Evolutionary conservation across 768 basidiomycete genomes (phyloP).

Genomic region (Calocybe indica): DNA sequence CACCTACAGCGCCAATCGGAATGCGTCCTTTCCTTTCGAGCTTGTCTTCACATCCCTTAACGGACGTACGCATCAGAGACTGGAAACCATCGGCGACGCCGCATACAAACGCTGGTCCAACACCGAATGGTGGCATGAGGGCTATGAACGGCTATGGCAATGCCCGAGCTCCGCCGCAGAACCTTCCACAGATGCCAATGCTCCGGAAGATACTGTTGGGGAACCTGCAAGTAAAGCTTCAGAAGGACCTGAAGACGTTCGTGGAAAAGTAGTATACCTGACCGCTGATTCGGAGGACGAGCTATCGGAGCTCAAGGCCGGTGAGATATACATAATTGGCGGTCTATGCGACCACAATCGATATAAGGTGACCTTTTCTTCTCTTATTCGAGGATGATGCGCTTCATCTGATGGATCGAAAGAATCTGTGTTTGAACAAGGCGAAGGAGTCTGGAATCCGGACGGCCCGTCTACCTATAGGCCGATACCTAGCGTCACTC

Average conservation of each 20-base stretch:
- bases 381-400: background rate
- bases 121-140: conserved; percentile 79
- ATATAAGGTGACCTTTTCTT: conserved; percentile 60
- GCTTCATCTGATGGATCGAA: conserved; percentile 5
- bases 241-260: conserved; percentile 12
- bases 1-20: conserved; percentile 83
- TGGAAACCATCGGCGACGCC: conserved; percentile 60
- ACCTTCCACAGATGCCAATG: background rate
- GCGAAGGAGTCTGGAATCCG: conserved; percentile 68
- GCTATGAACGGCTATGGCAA: conserved; percentile 67
- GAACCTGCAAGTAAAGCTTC: conserved; percentile 1
- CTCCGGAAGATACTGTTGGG: background rate
- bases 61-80: conserved; percentile 58
- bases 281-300: conserved; percentile 92
- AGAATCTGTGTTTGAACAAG: conserved; percentile 90
- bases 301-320: conserved; percentile 72
- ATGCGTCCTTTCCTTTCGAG: conserved; percentile 61
- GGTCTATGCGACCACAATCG: conserved; percentile 96
- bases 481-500: conserved; percentile 79
- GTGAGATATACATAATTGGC: conserved; percentile 91
- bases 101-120: conserved; percentile 76
- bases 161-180: conserved; percentile 8
- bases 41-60: conserved; percentile 79
- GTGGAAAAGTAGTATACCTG: conserved; percentile 74
- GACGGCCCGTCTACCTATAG: conserved; percentile 90